phyloP scores from a whole-genome alignment of 2,329 filamentous ascomycete species.

The Ambrosiella cleistominuta region DNA sequence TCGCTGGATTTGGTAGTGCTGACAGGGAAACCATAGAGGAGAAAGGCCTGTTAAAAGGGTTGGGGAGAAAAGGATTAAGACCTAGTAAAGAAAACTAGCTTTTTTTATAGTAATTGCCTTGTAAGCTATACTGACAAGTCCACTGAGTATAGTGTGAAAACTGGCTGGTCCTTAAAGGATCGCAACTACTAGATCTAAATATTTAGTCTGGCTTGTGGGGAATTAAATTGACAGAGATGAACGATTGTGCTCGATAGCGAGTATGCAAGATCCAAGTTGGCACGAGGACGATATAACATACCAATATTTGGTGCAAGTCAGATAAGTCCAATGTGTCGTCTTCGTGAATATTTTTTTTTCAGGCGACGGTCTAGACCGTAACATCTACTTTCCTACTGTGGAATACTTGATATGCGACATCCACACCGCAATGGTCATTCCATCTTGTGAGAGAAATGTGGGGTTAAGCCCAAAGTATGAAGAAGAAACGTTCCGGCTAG shows the following conservation, averaged over 20 bases:
- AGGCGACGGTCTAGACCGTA: too few species aligned
- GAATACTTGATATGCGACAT: too few species aligned
- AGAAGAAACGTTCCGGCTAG: not conserved
- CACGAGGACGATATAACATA: too few species aligned
- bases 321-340: too few species aligned
- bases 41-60: conserved; percentile 7
- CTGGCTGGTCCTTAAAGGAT: too few species aligned
- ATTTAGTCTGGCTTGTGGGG: too few species aligned
- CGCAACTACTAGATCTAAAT: not conserved
- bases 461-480: not conserved
- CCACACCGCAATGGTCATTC: not conserved
- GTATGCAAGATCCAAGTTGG: too few species aligned
- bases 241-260: too few species aligned
- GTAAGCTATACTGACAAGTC: not conserved
- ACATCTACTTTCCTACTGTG: too few species aligned
- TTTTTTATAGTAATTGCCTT: not conserved
- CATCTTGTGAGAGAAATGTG: not conserved
- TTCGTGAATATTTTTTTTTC: too few species aligned
- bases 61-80: conserved; percentile 9
- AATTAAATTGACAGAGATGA: too few species aligned
- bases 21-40: conserved; percentile 6
- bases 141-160: not conserved
- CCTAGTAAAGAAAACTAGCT: conserved; percentile 1
- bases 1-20: conserved; percentile 4
- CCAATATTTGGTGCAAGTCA: too few species aligned